Conservation (phyloP, 352 stramenopile genomes). For the Phytophthora meadii region DNA sequence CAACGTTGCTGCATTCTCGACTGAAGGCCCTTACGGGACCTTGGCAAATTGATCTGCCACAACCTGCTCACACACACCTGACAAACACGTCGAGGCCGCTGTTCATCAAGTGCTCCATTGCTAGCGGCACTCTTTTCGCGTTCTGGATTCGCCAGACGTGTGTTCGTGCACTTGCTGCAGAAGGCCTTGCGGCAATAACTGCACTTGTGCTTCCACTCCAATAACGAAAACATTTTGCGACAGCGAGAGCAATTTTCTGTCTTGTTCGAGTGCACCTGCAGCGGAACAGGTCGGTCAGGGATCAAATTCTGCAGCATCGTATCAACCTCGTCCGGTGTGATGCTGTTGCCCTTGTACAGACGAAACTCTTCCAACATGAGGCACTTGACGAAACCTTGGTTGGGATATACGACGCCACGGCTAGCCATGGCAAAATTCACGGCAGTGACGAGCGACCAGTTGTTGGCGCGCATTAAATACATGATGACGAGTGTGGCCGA, state of each 20-base stretch:
- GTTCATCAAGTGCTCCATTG: slow-evolving; percentile 50
- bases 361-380: slow-evolving; percentile 83
- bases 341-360: slow-evolving; percentile 81
- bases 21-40: slow-evolving; percentile 67
- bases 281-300: slow-evolving; percentile 73
- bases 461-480: slow-evolving; percentile 87
- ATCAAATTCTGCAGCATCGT: slow-evolving; percentile 76
- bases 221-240: slow-evolving; percentile 75
- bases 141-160: slow-evolving; percentile 65
- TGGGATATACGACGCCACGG: slow-evolving; percentile 83
- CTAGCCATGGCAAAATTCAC: slow-evolving; percentile 83
- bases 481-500: slow-evolving; percentile 86
- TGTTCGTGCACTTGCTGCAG: slow-evolving; percentile 87
- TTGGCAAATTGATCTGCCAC: slow-evolving; percentile 84
- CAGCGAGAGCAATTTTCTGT: slow-evolving; percentile 78
- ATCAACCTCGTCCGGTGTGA: slow-evolving; percentile 74
- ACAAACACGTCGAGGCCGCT: slow-evolving; percentile 71
- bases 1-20: slow-evolving; percentile 46
- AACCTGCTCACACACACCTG: slow-evolving; percentile 78
- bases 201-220: slow-evolving; percentile 89
- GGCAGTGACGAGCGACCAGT: slow-evolving; percentile 85
- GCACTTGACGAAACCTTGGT: slow-evolving; percentile 79
- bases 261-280: slow-evolving; percentile 66
- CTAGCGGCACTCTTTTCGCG: slow-evolving; percentile 58
- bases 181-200: slow-evolving; percentile 82